Evolutionary conservation across 2,329 filamentous ascomycete species (phyloP).

Genomic region (Colletotrichum tanaceti): DNA sequence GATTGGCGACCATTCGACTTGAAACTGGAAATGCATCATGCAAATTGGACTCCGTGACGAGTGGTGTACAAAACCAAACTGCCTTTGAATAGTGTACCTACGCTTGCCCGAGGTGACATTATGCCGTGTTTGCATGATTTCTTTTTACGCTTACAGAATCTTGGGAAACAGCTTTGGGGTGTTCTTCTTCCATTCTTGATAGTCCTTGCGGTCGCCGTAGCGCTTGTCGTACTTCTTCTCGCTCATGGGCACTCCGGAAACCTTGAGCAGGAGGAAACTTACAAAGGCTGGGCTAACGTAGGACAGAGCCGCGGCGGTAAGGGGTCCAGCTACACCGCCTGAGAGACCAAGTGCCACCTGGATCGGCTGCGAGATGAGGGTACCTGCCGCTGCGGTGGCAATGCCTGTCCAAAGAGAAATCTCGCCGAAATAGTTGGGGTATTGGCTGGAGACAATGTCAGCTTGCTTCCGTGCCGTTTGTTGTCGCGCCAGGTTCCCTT

Average conservation of each 20-base stretch:
- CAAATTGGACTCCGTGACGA: slow-evolving; percentile 5
- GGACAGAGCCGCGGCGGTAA: slow-evolving; percentile 56
- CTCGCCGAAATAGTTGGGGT: slow-evolving; percentile 81
- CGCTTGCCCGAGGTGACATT: background rate
- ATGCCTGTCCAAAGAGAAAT: slow-evolving; percentile 76
- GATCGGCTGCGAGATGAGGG: slow-evolving; percentile 64
- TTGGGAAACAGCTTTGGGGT: slow-evolving; percentile 74
- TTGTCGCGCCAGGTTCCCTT: background rate
- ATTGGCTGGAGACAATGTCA: slow-evolving; percentile 54
- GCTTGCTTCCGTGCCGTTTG: background rate
- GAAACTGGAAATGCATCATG: background rate
- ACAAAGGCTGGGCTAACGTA: slow-evolving; percentile 73
- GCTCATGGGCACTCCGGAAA: slow-evolving; percentile 73
- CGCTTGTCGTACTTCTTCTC: slow-evolving; percentile 76
- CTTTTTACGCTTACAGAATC: slow-evolving; percentile 52
- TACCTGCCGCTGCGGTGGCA: slow-evolving; percentile 67
- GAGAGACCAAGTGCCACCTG: slow-evolving; percentile 68
- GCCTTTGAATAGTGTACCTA: background rate
- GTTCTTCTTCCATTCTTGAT: slow-evolving; percentile 74
- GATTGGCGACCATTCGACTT: background rate
- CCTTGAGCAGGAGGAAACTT: slow-evolving; percentile 70
- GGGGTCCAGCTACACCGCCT: slow-evolving; percentile 50
- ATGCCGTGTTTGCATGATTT: background rate
- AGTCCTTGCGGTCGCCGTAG: slow-evolving; percentile 73
- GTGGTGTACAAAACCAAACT: background rate